Percentiles rank a stretch among this genome's conserved stretches.
phyloP scores from a whole-genome alignment of 2,329 filamentous ascomycete genomes.

The Cercospora zeina region DNA sequence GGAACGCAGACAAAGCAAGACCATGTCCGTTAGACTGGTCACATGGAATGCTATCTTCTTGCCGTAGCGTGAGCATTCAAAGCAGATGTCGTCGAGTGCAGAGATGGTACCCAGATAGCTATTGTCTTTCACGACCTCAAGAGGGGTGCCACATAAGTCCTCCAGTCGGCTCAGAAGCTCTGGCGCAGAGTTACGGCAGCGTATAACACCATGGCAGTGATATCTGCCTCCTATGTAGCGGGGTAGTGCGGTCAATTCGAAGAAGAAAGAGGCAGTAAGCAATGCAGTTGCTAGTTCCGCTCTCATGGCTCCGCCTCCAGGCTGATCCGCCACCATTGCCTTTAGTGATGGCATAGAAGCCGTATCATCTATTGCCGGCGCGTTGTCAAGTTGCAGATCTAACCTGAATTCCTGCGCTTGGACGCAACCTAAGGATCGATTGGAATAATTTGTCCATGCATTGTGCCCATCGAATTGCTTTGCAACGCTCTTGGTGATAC shows the following conservation, averaged over 20 bases:
- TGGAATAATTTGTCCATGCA: not conserved
- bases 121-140: not conserved
- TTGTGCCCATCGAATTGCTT: not conserved
- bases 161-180: not conserved
- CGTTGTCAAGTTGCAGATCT: not conserved
- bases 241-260: not conserved
- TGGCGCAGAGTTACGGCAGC: not conserved
- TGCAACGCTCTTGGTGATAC: not conserved
- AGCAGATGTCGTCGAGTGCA: not conserved
- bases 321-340: not conserved
- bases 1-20: not conserved
- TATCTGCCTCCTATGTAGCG: not conserved
- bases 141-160: not conserved
- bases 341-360: not conserved
- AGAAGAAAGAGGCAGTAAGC: not conserved
- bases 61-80: not conserved
- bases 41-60: slow-evolving; percentile 1
- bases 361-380: not conserved
- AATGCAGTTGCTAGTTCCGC: not conserved
- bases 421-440: not conserved
- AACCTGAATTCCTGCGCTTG: not conserved
- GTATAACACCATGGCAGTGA: not conserved
- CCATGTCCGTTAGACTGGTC: not conserved
- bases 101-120: not conserved
- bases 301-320: not conserved